Evolutionary conservation across 1,284 basidiomycete species (phyloP).

Genomic region (Dichomitus squalens): DNA sequence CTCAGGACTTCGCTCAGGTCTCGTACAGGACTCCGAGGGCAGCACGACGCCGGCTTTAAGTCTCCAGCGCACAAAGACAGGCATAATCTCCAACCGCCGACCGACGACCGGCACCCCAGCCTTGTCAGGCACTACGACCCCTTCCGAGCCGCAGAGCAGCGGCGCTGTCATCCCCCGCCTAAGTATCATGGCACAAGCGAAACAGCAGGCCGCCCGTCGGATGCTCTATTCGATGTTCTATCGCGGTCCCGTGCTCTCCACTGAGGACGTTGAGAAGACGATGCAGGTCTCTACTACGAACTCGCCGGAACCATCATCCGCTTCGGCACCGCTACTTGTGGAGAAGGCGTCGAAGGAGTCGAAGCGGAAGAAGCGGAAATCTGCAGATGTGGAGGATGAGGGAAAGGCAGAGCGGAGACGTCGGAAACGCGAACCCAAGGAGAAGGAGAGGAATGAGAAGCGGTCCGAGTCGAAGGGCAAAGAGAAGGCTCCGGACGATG

Average conservation of each 20-base stretch:
- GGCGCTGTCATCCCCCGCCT: conserved; percentile 38
- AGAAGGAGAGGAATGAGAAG: conserved; percentile 8
- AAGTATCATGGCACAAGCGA: conserved; percentile 66
- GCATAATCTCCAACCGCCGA: conserved; percentile 74
- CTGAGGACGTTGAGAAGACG: conserved; percentile 37
- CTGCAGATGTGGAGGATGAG: conserved; percentile 18
- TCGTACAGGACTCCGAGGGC: neutral
- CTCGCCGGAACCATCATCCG: neutral
- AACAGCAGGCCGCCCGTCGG: conserved; percentile 75
- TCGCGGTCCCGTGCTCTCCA: conserved; percentile 66
- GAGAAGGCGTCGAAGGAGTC: conserved; percentile 19
- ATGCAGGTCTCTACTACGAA: neutral
- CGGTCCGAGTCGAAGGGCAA: conserved; percentile 8
- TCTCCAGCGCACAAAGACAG: conserved; percentile 68
- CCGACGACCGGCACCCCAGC: conserved; percentile 55
- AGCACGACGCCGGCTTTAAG: conserved; percentile 26
- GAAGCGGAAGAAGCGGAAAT: conserved; percentile 22
- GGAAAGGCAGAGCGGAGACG: conserved; percentile 18
- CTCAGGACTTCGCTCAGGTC: neutral
- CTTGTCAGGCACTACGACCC: conserved; percentile 50
- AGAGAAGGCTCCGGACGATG: neutral
- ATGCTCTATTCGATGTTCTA: conserved; percentile 82
- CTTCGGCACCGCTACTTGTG: neutral
- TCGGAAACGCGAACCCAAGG: conserved; percentile 20
- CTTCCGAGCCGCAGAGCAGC: conserved; percentile 36